These are phyloP conservation scores for Cicer pinnatifidum DNA, from an alignment of 306 rosid genomes.

Conservation along the genomic window DNA sequence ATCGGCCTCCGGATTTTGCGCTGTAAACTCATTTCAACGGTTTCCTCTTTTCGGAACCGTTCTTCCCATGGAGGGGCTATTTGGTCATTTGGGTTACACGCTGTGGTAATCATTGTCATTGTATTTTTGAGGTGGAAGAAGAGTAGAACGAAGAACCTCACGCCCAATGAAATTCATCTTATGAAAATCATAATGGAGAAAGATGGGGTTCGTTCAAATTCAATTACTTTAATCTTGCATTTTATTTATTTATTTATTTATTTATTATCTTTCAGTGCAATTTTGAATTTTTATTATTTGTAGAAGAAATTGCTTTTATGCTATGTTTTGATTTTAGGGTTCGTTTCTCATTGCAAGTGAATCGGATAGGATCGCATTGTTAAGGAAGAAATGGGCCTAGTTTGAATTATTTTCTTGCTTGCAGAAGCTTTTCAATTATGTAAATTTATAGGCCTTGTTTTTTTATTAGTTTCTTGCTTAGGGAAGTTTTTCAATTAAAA, in stretches of 20 bases:
- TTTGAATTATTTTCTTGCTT: background rate
- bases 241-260: background rate
- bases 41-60: conserved; percentile 43
- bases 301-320: conserved; percentile 1
- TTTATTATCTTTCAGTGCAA: conserved; percentile 35
- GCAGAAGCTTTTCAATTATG: background rate
- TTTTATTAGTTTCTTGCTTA: background rate
- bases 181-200: conserved; percentile 52
- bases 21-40: conserved; percentile 48
- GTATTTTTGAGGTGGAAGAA: conserved; percentile 44
- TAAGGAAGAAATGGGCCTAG: background rate
- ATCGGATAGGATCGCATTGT: background rate
- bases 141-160: conserved; percentile 37
- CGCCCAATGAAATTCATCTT: conserved; percentile 41
- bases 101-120: conserved; percentile 44
- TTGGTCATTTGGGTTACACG: conserved; percentile 50
- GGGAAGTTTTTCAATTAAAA: background rate
- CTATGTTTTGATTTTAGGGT: background rate
- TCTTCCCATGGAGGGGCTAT: conserved; percentile 39
- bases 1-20: conserved; percentile 54
- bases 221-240: background rate
- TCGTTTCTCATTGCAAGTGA: conserved; percentile 2
- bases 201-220: conserved; percentile 59
- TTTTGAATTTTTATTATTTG: conserved; percentile 1
- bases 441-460: background rate